phyloP scores from a whole-genome alignment of 345 rosid species.

The Erodium maritimum region DNA sequence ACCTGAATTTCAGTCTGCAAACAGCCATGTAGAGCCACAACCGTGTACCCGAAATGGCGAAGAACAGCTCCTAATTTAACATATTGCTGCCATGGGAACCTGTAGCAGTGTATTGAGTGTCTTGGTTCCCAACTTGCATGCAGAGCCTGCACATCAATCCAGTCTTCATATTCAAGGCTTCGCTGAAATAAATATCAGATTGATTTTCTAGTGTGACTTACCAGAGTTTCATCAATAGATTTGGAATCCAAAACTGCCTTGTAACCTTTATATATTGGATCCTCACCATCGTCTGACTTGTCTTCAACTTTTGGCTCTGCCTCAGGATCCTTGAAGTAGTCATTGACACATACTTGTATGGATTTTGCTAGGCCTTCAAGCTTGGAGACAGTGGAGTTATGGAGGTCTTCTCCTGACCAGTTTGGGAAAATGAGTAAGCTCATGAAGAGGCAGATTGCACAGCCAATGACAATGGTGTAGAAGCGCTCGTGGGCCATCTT shows the following conservation, averaged over 20 bases:
- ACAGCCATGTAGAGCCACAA: constrained; percentile 79
- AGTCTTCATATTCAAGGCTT: no score
- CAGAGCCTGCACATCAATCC: constrained; percentile 30
- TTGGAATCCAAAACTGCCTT: constrained; percentile 70
- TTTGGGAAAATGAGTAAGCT: constrained; percentile 54
- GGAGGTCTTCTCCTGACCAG: constrained; percentile 91
- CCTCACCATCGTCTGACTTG: constrained; percentile 30
- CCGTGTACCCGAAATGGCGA: constrained; percentile 70
- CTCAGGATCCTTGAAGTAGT: constrained; percentile 40
- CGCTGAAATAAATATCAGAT: no score
- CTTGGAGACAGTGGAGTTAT: constrained; percentile 51
- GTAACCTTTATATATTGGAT: constrained; percentile 58
- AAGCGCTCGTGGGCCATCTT: constrained; percentile 58
- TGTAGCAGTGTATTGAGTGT: constrained; percentile 41
- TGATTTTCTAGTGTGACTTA: no score
- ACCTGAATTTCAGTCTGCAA: constrained; percentile 80
- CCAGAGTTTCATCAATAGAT: constrained; percentile 50
- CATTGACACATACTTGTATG: constrained; percentile 64
- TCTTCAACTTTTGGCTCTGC: constrained; percentile 5
- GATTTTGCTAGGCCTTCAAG: constrained; percentile 66
- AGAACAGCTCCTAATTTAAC: constrained; percentile 70
- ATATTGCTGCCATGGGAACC: constrained; percentile 67
- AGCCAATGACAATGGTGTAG: constrained; percentile 62
- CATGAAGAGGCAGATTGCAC: constrained; percentile 69
- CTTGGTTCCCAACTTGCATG: constrained; percentile 90